Conservation (phyloP, 306 rosid genomes). For the Cicer pinnatifidum region DNA sequence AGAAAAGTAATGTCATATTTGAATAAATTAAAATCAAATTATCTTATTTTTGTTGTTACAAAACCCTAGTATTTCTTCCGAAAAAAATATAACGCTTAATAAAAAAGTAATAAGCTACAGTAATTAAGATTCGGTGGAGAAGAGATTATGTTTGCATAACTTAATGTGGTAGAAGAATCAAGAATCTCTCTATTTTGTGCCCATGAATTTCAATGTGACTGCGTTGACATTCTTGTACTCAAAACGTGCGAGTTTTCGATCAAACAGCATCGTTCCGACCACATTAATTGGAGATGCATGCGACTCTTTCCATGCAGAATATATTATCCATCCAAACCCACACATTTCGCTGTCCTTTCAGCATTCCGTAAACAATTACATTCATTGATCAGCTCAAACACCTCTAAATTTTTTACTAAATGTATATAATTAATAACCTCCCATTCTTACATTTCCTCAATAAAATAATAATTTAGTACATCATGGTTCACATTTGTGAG, state of each 20-base stretch:
- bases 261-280: background rate
- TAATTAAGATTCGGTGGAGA: slow-evolving; percentile 6
- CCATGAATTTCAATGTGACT: background rate
- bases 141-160: background rate
- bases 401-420: no score
- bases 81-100: background rate
- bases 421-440: no score
- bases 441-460: no score
- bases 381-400: no score
- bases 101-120: background rate
- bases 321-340: slow-evolving; percentile 20
- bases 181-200: background rate
- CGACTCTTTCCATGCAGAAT: slow-evolving; percentile 33
- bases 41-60: no score
- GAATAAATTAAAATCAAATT: no score
- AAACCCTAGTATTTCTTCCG: no score
- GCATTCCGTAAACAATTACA: no score
- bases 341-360: background rate
- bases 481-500: no score
- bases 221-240: slow-evolving; percentile 45
- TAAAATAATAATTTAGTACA: no score
- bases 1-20: no score
- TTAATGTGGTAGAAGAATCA: slow-evolving; percentile 23
- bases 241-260: background rate
- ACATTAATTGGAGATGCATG: background rate